Percentiles rank a stretch among this genome's conserved stretches.
phyloP scores from a whole-genome alignment of 192 early-diverging fungal species.

The Entomortierella lignicola region DNA sequence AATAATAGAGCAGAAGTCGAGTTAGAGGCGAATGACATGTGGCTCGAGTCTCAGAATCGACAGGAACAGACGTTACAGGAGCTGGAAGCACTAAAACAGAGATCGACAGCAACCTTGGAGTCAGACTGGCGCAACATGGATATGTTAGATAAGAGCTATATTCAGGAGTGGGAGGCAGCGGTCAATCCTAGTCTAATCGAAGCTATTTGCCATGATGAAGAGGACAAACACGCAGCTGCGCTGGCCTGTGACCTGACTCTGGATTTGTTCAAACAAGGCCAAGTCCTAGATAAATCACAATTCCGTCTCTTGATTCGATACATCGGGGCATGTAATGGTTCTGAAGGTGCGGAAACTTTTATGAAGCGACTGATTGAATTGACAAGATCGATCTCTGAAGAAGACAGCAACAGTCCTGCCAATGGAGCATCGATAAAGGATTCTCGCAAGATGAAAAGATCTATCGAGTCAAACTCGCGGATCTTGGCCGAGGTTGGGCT shows the following conservation, averaged over 20 bases:
- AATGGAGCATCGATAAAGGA: not conserved
- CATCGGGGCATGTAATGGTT: slow-evolving; percentile 5
- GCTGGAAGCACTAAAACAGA: not conserved
- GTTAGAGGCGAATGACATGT: not conserved
- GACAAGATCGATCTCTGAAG: not conserved
- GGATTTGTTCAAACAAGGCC: slow-evolving; percentile 9
- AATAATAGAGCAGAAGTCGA: not conserved
- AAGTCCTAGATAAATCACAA: slow-evolving; percentile 17
- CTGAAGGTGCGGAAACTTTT: slow-evolving; percentile 20
- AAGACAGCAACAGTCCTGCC: not conserved
- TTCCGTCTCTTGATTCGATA: slow-evolving; percentile 19
- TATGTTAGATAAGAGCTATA: not conserved
- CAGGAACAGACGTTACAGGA: slow-evolving; percentile 6
- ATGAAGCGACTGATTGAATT: slow-evolving; percentile 16
- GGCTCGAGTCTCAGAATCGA: slow-evolving; percentile 6
- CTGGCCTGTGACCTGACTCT: slow-evolving; percentile 17
- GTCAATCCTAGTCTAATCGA: slow-evolving; percentile 30
- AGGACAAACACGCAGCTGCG: slow-evolving; percentile 1
- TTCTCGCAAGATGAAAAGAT: not conserved
- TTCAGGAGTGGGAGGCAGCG: slow-evolving; percentile 14
- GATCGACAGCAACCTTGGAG: not conserved
- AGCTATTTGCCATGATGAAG: slow-evolving; percentile 17
- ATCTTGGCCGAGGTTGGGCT: slow-evolving; percentile 29
- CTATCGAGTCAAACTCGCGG: slow-evolving; percentile 1
- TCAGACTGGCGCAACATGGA: not conserved